Conservation (phyloP, 2,329 filamentous ascomycete species). For the Calonectria pseudoreteaudii region DNA sequence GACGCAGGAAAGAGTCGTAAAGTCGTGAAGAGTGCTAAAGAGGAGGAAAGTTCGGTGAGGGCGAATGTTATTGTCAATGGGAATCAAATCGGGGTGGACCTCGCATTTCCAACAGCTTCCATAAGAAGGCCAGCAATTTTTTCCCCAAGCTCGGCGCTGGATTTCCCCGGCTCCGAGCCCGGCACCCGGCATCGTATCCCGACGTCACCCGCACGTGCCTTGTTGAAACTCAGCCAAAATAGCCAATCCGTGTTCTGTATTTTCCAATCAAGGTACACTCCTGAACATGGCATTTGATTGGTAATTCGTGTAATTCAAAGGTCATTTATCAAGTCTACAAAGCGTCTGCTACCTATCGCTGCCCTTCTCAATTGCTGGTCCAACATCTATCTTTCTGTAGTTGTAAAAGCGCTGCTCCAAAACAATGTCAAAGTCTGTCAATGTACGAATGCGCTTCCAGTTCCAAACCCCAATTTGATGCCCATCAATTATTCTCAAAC, state of each 20-base stretch:
- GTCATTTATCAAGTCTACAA: constrained; percentile 12
- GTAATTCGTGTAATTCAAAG: not conserved
- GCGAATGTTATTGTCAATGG: constrained; percentile 36
- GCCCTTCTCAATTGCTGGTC: constrained; percentile 35
- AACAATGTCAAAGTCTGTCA: constrained; percentile 25
- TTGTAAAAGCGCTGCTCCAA: constrained; percentile 27
- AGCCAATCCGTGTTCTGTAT: constrained; percentile 16
- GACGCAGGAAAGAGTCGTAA: constrained; percentile 31
- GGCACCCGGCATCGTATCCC: constrained; percentile 22
- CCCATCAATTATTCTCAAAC: constrained; percentile 34
- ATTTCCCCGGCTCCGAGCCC: constrained; percentile 50
- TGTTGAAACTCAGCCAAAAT: not conserved
- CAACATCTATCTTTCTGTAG: constrained; percentile 40
- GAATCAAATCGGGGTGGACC: constrained; percentile 47
- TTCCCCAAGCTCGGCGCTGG: constrained; percentile 46
- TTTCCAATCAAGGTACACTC: constrained; percentile 9
- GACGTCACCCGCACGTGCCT: constrained; percentile 31
- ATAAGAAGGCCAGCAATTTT: constrained; percentile 54
- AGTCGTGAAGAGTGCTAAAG: constrained; percentile 33
- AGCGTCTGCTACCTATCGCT: constrained; percentile 26
- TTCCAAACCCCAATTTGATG: constrained; percentile 22
- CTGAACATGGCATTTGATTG: not conserved
- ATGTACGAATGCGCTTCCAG: constrained; percentile 33
- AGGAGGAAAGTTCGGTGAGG: constrained; percentile 27
- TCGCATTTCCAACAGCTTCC: constrained; percentile 55